A percentile compares a stretch with the other conserved stretches of the same genome.
Evolutionary conservation across 495 filamentous ascomycete genomes (phyloP).

Genomic region (Daldinia loculata): DNA sequence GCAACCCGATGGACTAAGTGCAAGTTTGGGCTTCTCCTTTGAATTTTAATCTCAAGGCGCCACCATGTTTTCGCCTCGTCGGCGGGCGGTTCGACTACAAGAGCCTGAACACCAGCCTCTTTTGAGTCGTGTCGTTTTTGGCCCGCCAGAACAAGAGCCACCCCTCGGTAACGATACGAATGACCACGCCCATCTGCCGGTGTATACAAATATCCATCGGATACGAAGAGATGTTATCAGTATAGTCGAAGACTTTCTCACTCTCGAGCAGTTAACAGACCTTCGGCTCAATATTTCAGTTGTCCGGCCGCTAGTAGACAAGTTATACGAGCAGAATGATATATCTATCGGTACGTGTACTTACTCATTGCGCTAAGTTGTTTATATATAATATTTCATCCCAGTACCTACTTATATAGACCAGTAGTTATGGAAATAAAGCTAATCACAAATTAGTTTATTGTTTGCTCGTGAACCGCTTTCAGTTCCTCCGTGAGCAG

Average conservation of each 20-base stretch:
- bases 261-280: conserved; percentile 71
- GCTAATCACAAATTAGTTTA: conserved; percentile 52
- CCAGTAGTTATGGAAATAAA: not conserved
- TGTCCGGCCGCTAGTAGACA: conserved; percentile 73
- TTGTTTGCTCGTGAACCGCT: conserved; percentile 75
- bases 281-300: conserved; percentile 75
- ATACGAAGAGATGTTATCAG: conserved; percentile 61
- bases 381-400: not conserved
- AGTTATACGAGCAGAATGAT: conserved; percentile 72
- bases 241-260: conserved; percentile 63
- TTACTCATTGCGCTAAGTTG: not conserved
- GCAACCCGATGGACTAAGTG: conserved; percentile 8
- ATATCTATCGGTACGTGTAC: conserved; percentile 66
- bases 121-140: conserved; percentile 33
- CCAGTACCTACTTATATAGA: not conserved
- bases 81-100: conserved; percentile 26
- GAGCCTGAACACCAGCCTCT: conserved; percentile 45
- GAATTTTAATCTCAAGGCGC: not conserved
- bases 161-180: conserved; percentile 41
- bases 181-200: conserved; percentile 56
- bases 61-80: conserved; percentile 31
- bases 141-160: conserved; percentile 34
- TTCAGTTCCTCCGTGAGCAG: conserved; percentile 74
- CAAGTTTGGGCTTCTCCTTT: not conserved
- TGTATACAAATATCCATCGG: conserved; percentile 63